Evolutionary conservation across 805 yeast species (phyloP).

Genomic region (Suhomyces faveliae): DNA sequence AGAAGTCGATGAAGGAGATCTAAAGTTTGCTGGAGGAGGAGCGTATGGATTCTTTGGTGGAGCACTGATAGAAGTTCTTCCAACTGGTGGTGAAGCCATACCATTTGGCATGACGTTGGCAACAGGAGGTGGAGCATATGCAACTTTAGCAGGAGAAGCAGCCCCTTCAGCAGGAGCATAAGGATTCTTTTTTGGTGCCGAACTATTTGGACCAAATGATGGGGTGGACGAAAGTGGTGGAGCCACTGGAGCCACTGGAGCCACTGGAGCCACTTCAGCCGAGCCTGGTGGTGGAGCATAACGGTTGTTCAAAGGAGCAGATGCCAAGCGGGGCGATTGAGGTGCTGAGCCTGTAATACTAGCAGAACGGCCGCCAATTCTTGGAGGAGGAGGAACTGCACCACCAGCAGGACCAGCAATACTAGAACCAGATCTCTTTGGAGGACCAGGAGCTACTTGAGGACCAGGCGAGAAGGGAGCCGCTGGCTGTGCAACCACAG

Average conservation of each 20-base stretch:
- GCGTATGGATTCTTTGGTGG: slow-evolving; percentile 42
- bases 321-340: slow-evolving; percentile 18
- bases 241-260: slow-evolving; percentile 3
- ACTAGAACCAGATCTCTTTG: slow-evolving; percentile 3
- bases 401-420: not conserved
- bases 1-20: too few relatives aligned
- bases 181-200: slow-evolving; percentile 18
- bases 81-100: slow-evolving; percentile 8
- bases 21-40: slow-evolving; percentile 15
- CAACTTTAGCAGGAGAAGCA: slow-evolving; percentile 12
- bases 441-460: slow-evolving; percentile 14
- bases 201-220: slow-evolving; percentile 26
- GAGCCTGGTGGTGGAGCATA: slow-evolving; percentile 33
- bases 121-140: slow-evolving; percentile 34
- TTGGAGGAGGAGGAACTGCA: slow-evolving; percentile 28
- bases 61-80: slow-evolving; percentile 11
- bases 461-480: slow-evolving; percentile 10
- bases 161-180: slow-evolving; percentile 23
- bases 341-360: slow-evolving; percentile 16
- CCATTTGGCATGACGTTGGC: slow-evolving; percentile 15
- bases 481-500: slow-evolving; percentile 22
- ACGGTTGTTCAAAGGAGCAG: slow-evolving; percentile 26
- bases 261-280: slow-evolving; percentile 8
- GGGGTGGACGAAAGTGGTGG: slow-evolving; percentile 10
- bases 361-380: slow-evolving; percentile 24